phyloP scores from a whole-genome alignment of 2,329 filamentous ascomycete species.

The Venturia asperata region DNA sequence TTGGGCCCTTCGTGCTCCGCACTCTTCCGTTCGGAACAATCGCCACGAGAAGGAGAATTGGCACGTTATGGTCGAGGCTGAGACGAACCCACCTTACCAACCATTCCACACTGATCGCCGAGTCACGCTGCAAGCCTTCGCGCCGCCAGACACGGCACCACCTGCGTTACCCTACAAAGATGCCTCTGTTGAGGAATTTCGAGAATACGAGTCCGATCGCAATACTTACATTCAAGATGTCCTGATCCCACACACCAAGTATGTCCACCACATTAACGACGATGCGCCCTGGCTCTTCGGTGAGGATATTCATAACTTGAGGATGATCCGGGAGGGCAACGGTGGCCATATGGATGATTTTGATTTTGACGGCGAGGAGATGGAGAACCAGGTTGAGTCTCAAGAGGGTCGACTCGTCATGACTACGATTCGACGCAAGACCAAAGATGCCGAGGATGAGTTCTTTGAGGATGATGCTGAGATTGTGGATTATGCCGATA shows the following conservation, averaged over 20 bases:
- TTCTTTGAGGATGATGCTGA: slow-evolving; percentile 94
- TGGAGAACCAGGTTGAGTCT: slow-evolving; percentile 46
- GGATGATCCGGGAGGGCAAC: slow-evolving; percentile 35
- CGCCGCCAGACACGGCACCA: slow-evolving; percentile 23
- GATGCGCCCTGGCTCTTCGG: slow-evolving; percentile 47
- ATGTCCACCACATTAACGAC: slow-evolving; percentile 29
- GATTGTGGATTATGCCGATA: slow-evolving; percentile 74
- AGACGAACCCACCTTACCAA: slow-evolving; percentile 91
- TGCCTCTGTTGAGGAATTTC: slow-evolving; percentile 22
- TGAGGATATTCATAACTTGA: slow-evolving; percentile 41
- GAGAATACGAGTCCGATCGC: slow-evolving; percentile 6
- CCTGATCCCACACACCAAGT: slow-evolving; percentile 6
- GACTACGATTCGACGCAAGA: slow-evolving; percentile 63
- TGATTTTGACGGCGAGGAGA: slow-evolving; percentile 32
- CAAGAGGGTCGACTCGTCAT: slow-evolving; percentile 73
- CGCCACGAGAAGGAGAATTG: slow-evolving; percentile 14
- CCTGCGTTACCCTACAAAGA: slow-evolving; percentile 37
- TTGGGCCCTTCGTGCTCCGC: slow-evolving; percentile 16
- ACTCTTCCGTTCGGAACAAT: background rate
- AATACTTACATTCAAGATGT: slow-evolving; percentile 10
- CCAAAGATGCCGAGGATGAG: slow-evolving; percentile 56
- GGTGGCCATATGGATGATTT: slow-evolving; percentile 38
- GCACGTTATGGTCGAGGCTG: slow-evolving; percentile 71
- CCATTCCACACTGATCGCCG: slow-evolving; percentile 90
- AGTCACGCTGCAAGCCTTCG: slow-evolving; percentile 67